A percentile compares a stretch with the other conserved stretches of the same genome.
Conservation (phyloP, 2,329 filamentous ascomycete genomes). For the Penicillium sumatraense region DNA sequence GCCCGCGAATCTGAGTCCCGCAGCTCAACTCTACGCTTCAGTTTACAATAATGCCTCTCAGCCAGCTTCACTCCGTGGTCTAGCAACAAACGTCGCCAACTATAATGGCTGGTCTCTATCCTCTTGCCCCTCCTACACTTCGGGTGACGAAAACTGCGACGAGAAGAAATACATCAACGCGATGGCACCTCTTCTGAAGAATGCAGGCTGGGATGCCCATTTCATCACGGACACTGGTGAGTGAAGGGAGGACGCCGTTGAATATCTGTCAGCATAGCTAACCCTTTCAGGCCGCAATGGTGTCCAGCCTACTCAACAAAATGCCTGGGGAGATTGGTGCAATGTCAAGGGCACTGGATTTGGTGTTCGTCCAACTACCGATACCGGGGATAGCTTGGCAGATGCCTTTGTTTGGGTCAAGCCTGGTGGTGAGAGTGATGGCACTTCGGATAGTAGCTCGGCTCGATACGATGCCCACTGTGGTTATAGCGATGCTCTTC, state of each 20-base stretch:
- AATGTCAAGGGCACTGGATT: constrained; percentile 68
- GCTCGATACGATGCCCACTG: constrained; percentile 61
- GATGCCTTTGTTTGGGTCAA: constrained; percentile 75
- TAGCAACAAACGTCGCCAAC: constrained; percentile 63
- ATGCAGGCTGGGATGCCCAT: constrained; percentile 56
- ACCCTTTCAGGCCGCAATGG: constrained; percentile 59
- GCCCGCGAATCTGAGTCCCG: constrained; percentile 43
- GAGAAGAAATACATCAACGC: constrained; percentile 59
- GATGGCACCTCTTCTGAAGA: constrained; percentile 53
- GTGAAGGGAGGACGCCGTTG: constrained; percentile 6
- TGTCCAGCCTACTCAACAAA: constrained; percentile 62
- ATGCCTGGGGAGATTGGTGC: constrained; percentile 70
- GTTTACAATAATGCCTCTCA: constrained; percentile 54
- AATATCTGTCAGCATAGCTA: neutral
- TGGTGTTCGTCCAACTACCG: constrained; percentile 65
- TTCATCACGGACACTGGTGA: constrained; percentile 60
- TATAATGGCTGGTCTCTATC: constrained; percentile 60
- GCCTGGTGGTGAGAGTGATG: constrained; percentile 63
- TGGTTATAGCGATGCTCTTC: constrained; percentile 57
- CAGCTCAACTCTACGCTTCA: constrained; percentile 53
- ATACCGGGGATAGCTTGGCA: constrained; percentile 62
- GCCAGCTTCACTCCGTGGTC: constrained; percentile 55
- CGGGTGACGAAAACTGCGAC: constrained; percentile 56
- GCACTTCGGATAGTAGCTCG: constrained; percentile 55
- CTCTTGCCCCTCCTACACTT: constrained; percentile 51